Conservation (phyloP, 2,329 filamentous ascomycete genomes). For the Phyllosticta ampelicida region DNA sequence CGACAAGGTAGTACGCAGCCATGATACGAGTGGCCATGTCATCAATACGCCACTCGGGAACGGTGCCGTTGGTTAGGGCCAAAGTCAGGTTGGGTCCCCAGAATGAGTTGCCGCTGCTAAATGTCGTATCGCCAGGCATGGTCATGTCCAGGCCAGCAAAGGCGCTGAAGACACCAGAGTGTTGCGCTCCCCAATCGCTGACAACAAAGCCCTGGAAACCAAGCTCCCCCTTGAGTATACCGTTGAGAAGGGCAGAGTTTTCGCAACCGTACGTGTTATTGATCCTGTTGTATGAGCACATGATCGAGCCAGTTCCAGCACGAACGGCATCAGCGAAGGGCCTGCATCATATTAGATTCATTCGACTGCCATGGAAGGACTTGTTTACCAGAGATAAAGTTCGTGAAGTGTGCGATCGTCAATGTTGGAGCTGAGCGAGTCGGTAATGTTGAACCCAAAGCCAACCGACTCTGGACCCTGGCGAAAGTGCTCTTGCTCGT, state of each 20-base stretch:
- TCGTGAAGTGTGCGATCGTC: conserved; percentile 55
- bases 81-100: conserved; percentile 85
- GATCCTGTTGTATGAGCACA: conserved; percentile 61
- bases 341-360: neutral
- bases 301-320: conserved; percentile 40
- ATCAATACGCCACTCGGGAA: conserved; percentile 78
- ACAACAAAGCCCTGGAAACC: conserved; percentile 69
- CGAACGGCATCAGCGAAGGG: conserved; percentile 42
- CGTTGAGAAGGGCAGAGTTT: conserved; percentile 66
- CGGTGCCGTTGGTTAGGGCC: conserved; percentile 76
- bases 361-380: neutral
- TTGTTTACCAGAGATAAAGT: conserved; percentile 45
- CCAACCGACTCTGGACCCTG: conserved; percentile 47
- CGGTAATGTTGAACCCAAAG: conserved; percentile 52
- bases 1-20: conserved; percentile 54
- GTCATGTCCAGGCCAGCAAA: conserved; percentile 71
- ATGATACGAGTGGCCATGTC: conserved; percentile 84
- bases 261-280: conserved; percentile 76
- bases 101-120: conserved; percentile 61
- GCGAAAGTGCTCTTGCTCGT: conserved; percentile 66
- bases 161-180: conserved; percentile 55
- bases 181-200: conserved; percentile 68
- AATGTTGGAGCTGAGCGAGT: conserved; percentile 49
- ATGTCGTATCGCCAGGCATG: conserved; percentile 77
- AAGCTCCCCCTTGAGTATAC: conserved; percentile 65